Evolutionary conservation across 2,329 filamentous ascomycete species (phyloP).

Genomic region (Penicillium sp.): DNA sequence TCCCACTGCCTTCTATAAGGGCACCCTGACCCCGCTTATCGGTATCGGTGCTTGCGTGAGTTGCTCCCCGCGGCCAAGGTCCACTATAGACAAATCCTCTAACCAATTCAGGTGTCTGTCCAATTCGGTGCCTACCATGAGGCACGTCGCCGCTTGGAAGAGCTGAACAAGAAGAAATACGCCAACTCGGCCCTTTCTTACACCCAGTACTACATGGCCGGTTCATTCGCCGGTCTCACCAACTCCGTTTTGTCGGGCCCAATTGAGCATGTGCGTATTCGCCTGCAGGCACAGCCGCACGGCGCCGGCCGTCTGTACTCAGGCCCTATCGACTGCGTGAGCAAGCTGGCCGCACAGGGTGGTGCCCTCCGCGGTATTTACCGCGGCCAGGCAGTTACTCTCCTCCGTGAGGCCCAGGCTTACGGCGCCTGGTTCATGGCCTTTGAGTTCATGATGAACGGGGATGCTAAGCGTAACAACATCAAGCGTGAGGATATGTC

Average conservation of each 20-base stretch:
- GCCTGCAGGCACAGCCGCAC: constrained; percentile 94
- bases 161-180: constrained; percentile 58
- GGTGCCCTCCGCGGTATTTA: constrained; percentile 74
- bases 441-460: constrained; percentile 96
- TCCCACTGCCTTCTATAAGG: constrained; percentile 93
- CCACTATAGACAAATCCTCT: constrained; percentile 3
- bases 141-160: constrained; percentile 81
- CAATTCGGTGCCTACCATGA: constrained; percentile 98
- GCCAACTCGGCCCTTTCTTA: constrained; percentile 62
- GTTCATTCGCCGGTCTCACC: constrained; percentile 86
- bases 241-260: constrained; percentile 86
- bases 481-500: constrained; percentile 74
- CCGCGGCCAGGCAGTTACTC: constrained; percentile 80
- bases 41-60: constrained; percentile 91
- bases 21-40: constrained; percentile 87
- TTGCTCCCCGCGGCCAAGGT: constrained; percentile 4
- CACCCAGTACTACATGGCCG: constrained; percentile 81
- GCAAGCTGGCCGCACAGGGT: constrained; percentile 69
- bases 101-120: constrained; percentile 62
- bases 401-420: constrained; percentile 85
- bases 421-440: constrained; percentile 95
- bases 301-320: constrained; percentile 72
- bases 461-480: constrained; percentile 74
- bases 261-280: constrained; percentile 95
- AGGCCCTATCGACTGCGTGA: constrained; percentile 86